These are phyloP conservation scores for Eremochloa ophiuroides DNA, from an alignment of 176 grass and related monocot genomes.

Conservation along the genomic window DNA sequence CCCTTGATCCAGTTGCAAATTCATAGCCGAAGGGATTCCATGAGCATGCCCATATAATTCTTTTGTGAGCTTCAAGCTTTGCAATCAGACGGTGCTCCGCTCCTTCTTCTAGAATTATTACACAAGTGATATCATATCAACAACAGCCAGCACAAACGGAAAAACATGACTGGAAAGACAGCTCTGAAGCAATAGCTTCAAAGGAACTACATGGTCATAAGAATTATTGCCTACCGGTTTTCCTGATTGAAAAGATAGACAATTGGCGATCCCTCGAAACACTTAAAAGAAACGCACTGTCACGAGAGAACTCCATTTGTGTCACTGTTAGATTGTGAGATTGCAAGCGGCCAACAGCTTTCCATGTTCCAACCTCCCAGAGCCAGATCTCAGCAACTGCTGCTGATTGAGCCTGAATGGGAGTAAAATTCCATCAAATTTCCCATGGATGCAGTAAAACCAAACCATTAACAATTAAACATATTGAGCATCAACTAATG, in stretches of 20 bases:
- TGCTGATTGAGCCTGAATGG: conserved; percentile 68
- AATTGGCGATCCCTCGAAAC: conserved; percentile 91
- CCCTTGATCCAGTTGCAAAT: conserved; percentile 96
- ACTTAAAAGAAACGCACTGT: conserved; percentile 71
- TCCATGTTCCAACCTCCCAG: conserved; percentile 98
- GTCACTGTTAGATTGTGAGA: conserved; percentile 94
- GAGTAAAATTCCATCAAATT: background rate
- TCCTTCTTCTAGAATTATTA: conserved; percentile 42
- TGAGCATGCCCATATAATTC: conserved; percentile 97
- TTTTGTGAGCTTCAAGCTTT: conserved; percentile 88
- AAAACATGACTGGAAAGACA: background rate
- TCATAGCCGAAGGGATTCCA: conserved; percentile 85
- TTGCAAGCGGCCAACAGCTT: conserved; percentile 69
- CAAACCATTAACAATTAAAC: background rate
- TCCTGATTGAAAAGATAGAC: conserved; percentile 62
- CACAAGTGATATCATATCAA: conserved; percentile 7
- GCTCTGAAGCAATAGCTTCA: background rate
- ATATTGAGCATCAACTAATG: conserved; percentile 7
- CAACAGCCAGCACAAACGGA: conserved; percentile 3
- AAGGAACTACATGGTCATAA: conserved; percentile 1
- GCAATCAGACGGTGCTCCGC: conserved; percentile 47
- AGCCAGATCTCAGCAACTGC: conserved; percentile 86
- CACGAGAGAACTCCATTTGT: conserved; percentile 85
- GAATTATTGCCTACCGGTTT: conserved; percentile 39
- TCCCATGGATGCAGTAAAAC: background rate